Evolutionary conservation across 345 rosid genomes (phyloP), one percentile per base, ranked within the genome.

Genomic region (Moricandia arvensis): DNA sequence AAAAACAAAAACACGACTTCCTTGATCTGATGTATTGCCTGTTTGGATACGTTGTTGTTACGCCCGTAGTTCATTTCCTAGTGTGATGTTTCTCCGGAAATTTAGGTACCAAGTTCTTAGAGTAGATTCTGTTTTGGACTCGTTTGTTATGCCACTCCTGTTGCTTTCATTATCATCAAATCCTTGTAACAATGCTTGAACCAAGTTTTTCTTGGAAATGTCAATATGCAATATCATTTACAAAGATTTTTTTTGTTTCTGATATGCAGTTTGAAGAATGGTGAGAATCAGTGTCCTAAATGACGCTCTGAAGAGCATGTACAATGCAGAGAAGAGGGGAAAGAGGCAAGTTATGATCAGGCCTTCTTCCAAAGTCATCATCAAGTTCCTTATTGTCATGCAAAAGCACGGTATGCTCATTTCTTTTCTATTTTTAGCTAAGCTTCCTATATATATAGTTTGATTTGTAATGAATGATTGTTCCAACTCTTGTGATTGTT

Each of bases 261-360:
- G 6, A 41, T 41, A 59, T 68, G 68, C 68, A 67, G 79, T 7
- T 58, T 72, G 31, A 13, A 65, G 51, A 37, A 76, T 76, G 80
- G 80, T 76, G 70, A 62, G 75, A 63, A 76, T 76, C 66, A 77
- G 80, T 64, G 80, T 77, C n/a, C 60, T 77, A 6, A 71, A 70
- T 57, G 80, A 77, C 7, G 80, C 66, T 38, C 66, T 77, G 4
- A 70, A 71, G 80, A 77, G 75, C 15, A 76, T 76, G 71, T 76
- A 13, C 65, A 76, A 76, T 37, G 80, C 80, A 4, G 80, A 76
- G 70, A 76, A 76, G 71, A 76, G 75, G 7, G 75, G 79, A 11
- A 76, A 76, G 79, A 76, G 79, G 55, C 79, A 76, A n/a, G 79
- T 75, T 5, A 69, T 76, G 80, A 76, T 76, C 59, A 69, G 80